Evolutionary conservation across 2,329 filamentous ascomycete genomes (phyloP).

Genomic region (Fusarium sp.): DNA sequence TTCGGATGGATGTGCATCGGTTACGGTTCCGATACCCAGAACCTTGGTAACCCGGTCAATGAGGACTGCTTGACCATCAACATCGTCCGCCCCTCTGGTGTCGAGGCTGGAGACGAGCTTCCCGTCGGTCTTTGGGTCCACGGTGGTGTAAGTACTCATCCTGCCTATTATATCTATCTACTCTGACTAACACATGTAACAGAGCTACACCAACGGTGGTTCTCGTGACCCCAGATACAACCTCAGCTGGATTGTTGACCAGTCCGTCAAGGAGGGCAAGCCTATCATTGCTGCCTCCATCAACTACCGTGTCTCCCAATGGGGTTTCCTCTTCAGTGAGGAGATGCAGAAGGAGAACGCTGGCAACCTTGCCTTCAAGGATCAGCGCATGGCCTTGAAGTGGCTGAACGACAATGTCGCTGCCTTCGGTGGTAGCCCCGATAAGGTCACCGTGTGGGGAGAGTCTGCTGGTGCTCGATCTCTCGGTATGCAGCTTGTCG

Average conservation of each 20-base stretch:
- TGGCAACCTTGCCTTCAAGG: constrained; percentile 63
- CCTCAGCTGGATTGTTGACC: constrained; percentile 67
- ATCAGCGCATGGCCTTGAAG: constrained; percentile 61
- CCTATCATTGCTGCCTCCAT: constrained; percentile 63
- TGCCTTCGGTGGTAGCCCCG: constrained; percentile 60
- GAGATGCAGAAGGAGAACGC: constrained; percentile 57
- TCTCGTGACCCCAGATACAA: constrained; percentile 63
- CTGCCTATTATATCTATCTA: neutral
- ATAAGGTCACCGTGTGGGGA: constrained; percentile 63
- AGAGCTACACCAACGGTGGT: constrained; percentile 45
- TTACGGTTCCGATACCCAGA: constrained; percentile 56
- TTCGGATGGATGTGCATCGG: constrained; percentile 63
- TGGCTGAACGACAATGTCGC: constrained; percentile 65
- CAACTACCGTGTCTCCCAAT: constrained; percentile 63
- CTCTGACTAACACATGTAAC: constrained; percentile 13
- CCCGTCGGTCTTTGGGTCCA: constrained; percentile 72
- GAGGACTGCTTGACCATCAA: constrained; percentile 47
- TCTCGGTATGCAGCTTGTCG: constrained; percentile 62
- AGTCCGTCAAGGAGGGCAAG: constrained; percentile 58
- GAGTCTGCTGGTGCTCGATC: constrained; percentile 65
- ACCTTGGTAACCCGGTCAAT: constrained; percentile 35
- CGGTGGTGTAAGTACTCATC: constrained; percentile 49
- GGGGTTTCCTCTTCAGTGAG: constrained; percentile 63
- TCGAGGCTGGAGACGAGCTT: constrained; percentile 54
- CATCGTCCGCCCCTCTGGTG: constrained; percentile 41